Percentiles rank a stretch among this genome's conserved stretches.
Conservation (phyloP, 2,329 filamentous ascomycete species). For the Delphinella strobiligena region DNA sequence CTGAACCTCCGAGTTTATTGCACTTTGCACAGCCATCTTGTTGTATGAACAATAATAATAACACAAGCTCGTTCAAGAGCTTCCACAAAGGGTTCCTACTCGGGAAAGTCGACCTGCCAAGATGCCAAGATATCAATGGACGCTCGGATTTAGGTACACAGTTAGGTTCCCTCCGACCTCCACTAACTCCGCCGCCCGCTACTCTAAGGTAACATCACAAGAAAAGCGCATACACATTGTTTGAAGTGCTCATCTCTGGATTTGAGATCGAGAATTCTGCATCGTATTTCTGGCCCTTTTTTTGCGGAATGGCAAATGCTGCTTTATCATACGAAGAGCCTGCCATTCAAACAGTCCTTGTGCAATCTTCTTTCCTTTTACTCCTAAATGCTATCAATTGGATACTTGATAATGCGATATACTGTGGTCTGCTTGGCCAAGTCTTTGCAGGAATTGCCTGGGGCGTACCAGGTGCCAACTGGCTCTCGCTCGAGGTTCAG, state of each 20-base stretch:
- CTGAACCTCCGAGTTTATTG: neutral
- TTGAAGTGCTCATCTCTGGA: no score
- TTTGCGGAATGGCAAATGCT: slow-evolving; percentile 1
- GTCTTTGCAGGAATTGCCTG: slow-evolving; percentile 58
- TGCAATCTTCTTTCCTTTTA: slow-evolving; percentile 50
- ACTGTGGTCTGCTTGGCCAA: slow-evolving; percentile 62
- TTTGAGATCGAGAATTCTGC: no score
- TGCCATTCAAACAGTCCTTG: slow-evolving; percentile 45
- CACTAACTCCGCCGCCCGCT: no score
- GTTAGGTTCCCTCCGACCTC: no score
- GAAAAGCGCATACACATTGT: no score
- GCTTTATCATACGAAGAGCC: slow-evolving; percentile 9
- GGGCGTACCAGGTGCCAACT: slow-evolving; percentile 53
- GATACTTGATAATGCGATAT: slow-evolving; percentile 47
- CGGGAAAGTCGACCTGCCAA: no score
- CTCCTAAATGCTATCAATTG: slow-evolving; percentile 48
- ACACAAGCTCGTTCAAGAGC: no score
- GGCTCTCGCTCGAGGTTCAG: slow-evolving; percentile 43
- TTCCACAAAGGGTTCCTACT: no score
- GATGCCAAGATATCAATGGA: no score
- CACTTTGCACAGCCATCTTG: neutral
- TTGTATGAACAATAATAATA: no score
- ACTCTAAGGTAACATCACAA: no score
- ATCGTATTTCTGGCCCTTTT: neutral
- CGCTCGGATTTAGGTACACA: no score